Evolutionary conservation across 2,329 filamentous ascomycete genomes (phyloP).

Genomic region (Colletotrichum limetticola): DNA sequence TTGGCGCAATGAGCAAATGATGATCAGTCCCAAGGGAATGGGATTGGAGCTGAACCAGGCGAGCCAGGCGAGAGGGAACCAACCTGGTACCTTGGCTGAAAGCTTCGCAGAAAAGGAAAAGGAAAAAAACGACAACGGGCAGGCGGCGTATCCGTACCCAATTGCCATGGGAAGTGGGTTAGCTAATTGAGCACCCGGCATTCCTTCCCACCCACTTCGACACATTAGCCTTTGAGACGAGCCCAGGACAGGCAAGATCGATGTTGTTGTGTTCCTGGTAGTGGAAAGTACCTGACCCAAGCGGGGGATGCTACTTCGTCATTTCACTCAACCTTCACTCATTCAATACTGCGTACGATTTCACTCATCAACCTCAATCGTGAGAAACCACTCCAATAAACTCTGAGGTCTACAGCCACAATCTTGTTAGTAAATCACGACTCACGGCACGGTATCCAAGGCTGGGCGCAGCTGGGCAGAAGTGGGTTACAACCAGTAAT

Average conservation of each 20-base stretch:
- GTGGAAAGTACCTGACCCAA: no score
- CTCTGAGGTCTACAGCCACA: no score
- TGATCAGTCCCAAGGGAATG: not conserved
- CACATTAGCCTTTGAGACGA: not conserved
- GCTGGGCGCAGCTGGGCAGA: not conserved
- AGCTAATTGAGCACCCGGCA: not conserved
- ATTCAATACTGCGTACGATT: not conserved
- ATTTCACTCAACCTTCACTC: not conserved
- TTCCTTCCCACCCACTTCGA: not conserved
- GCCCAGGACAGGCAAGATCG: slow-evolving; percentile 3
- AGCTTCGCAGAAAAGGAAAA: not conserved
- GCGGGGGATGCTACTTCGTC: not conserved
- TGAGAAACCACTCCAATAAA: not conserved
- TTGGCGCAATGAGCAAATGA: not conserved
- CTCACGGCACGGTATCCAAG: not conserved
- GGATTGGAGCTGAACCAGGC: not conserved
- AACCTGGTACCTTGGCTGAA: not conserved
- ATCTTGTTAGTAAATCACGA: not conserved
- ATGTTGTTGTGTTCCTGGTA: slow-evolving; percentile 1
- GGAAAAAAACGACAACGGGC: not conserved
- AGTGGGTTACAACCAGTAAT: slow-evolving; percentile 8
- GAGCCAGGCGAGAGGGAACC: not conserved
- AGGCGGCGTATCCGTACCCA: slow-evolving; percentile 4
- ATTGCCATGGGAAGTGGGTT: slow-evolving; percentile 28
- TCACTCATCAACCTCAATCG: not conserved